Conservation (phyloP, 495 filamentous ascomycete genomes). For the Thermothielavioides terrestris region DNA sequence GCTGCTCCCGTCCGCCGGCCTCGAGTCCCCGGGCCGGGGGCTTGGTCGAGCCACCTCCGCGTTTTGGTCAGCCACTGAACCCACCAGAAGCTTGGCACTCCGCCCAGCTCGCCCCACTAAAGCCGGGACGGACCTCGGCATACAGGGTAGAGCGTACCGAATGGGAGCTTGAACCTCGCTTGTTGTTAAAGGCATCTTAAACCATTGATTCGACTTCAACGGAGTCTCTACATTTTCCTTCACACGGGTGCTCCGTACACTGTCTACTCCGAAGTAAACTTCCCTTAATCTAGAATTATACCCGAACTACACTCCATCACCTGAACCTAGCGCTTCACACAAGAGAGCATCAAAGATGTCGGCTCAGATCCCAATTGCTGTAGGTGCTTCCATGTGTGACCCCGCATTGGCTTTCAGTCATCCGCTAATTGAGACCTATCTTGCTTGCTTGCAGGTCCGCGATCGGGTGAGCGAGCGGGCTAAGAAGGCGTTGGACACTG, state of each 20-base stretch:
- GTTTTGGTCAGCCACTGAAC: conserved; percentile 14
- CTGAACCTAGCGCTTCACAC: background rate
- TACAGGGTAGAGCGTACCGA: conserved; percentile 5
- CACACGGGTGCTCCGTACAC: background rate
- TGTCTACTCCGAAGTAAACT: background rate
- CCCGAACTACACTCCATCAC: background rate
- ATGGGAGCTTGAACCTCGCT: background rate
- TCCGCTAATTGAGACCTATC: conserved; percentile 23
- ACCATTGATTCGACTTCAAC: conserved; percentile 5
- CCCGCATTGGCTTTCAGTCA: background rate
- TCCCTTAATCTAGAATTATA: background rate
- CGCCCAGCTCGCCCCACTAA: conserved; percentile 11
- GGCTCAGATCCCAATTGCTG: conserved; percentile 57
- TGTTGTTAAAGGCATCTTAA: too few species aligned
- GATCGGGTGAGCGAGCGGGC: conserved; percentile 70
- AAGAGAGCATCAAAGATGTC: conserved; percentile 42
- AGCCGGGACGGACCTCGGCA: conserved; percentile 17
- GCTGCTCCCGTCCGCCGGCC: too few species aligned
- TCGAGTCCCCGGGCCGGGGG: too few species aligned
- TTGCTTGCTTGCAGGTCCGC: conserved; percentile 36
- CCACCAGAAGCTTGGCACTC: conserved; percentile 8
- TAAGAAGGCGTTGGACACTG: conserved; percentile 56
- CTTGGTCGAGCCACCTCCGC: conserved; percentile 15
- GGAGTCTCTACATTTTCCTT: background rate
- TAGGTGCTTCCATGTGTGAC: conserved; percentile 28